Evolutionary conservation across 257 asterid species (phyloP), one percentile per base, ranked within the genome.

Genomic region (Solanum medicagineum): DNA sequence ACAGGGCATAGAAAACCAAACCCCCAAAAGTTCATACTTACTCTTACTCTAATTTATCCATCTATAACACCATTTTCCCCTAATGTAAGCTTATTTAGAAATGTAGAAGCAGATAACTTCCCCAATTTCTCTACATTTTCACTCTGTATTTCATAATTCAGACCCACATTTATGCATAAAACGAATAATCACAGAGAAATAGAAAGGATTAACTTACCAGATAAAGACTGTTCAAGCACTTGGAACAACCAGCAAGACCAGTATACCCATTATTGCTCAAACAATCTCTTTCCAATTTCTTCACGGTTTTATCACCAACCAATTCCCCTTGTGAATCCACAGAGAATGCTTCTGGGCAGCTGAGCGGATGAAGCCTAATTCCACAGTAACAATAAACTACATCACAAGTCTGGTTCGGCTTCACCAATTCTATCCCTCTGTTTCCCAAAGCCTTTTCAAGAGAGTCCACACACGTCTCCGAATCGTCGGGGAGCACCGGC

Each of bases 401-500:
- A 90, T 94, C 99, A 88, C 99, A 95, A 17, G 97, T 94, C 68
- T 86, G 92, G 83, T 95, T 95, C 2, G 97, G 95, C 85, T 88
- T 87, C 70, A 77, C 89, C 83, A 95, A 85, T 73, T 89, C 87
- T 1, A 93, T 88, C 42, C 95, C 97, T 65, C 87, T 90, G 82
- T 84, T 88, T 2, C 71, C 94, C 89, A 96, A 20, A 71, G 93
- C 98, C 90, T 93, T 93, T 87, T 94, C 97, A 82, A 94, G 89
- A 0, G 92, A 86, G 55, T 89, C 95, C 53, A 96, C 99, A 85
- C 98, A 96, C 74, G 95, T 91, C 93, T 93, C 98, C 7, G 98
- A 96, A 70, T 94, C 99, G 57, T 94, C 95, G 15, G 99, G 99
- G 29, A 95, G 93, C 73, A 94, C 92, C 26, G 98, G 97, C 97